A percentile compares a stretch with the other conserved stretches of the same genome.
phyloP scores from a whole-genome alignment of 164 flowering plant genomes.

The Sextonia rubra region DNA sequence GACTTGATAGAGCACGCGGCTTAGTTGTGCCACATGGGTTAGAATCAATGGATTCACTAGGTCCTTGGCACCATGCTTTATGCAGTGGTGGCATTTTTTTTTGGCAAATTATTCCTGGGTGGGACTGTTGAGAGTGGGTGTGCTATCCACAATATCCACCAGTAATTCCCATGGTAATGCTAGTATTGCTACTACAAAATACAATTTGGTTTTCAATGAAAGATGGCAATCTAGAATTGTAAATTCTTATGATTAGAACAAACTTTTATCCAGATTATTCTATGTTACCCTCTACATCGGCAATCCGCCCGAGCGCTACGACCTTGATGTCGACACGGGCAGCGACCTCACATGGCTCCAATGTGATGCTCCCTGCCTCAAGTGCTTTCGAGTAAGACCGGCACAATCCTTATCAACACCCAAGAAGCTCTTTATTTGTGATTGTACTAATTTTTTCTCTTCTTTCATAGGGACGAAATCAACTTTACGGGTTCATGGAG shows the following conservation, averaged over 20 bases:
- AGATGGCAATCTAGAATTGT: background rate
- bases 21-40: too few species aligned
- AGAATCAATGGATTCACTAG: too few species aligned
- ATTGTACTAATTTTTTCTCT: background rate
- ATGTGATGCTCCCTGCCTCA: slow-evolving; percentile 85
- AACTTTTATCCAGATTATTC: slow-evolving; percentile 46
- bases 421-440: background rate
- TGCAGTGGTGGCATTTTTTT: too few species aligned
- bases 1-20: too few species aligned
- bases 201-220: too few species aligned
- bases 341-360: slow-evolving; percentile 98
- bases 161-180: too few species aligned
- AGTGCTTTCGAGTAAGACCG: slow-evolving; percentile 49
- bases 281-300: slow-evolving; percentile 61
- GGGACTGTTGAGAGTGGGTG: too few species aligned
- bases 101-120: too few species aligned
- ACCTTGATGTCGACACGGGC: slow-evolving; percentile 91
- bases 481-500: slow-evolving; percentile 58
- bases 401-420: background rate
- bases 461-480: slow-evolving; percentile 62
- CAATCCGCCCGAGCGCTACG: slow-evolving; percentile 70
- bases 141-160: too few species aligned
- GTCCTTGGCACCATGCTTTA: too few species aligned
- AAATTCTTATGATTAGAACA: background rate
- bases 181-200: too few species aligned